A percentile compares a stretch with the other conserved stretches of the same genome.
phyloP scores from a whole-genome alignment of 2,329 filamentous ascomycete species.

The Didymella lethalis region DNA sequence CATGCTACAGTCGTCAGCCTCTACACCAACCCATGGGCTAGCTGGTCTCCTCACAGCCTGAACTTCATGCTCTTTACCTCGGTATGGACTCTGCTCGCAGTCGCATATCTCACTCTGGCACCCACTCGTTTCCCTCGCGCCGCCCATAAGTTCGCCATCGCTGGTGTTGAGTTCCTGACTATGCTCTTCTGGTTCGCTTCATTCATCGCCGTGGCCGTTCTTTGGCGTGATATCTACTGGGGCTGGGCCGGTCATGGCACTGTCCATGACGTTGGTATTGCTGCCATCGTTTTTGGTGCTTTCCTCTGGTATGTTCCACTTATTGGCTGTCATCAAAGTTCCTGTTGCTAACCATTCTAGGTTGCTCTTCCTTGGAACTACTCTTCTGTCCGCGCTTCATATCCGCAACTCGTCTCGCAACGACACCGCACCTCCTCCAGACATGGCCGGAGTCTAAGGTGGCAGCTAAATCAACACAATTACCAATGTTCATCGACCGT shows the following conservation, averaged over 20 bases:
- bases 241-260: conserved; percentile 52
- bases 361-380: conserved; percentile 62
- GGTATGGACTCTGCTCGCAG: conserved; percentile 74
- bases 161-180: conserved; percentile 75
- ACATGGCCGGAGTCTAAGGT: conserved; percentile 52
- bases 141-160: conserved; percentile 72
- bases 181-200: conserved; percentile 93
- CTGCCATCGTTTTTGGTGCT: conserved; percentile 72
- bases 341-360: conserved; percentile 43
- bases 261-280: conserved; percentile 67
- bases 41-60: conserved; percentile 63
- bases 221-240: conserved; percentile 63
- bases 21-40: conserved; percentile 58
- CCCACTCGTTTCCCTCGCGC: conserved; percentile 67
- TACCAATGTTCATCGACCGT: too few species aligned
- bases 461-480: too few species aligned
- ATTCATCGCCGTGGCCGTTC: conserved; percentile 77
- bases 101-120: conserved; percentile 75
- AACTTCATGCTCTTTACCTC: conserved; percentile 83
- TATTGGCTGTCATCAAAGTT: too few species aligned
- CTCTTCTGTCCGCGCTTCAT: conserved; percentile 58
- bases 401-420: conserved; percentile 52
- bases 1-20: conserved; percentile 55
- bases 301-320: conserved; percentile 66
- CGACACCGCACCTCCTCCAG: conserved; percentile 44